A percentile compares a stretch with the other conserved stretches of the same genome.
Evolutionary conservation across 176 grass and related monocot genomes (phyloP).

Genomic region (Bromus sterilis): DNA sequence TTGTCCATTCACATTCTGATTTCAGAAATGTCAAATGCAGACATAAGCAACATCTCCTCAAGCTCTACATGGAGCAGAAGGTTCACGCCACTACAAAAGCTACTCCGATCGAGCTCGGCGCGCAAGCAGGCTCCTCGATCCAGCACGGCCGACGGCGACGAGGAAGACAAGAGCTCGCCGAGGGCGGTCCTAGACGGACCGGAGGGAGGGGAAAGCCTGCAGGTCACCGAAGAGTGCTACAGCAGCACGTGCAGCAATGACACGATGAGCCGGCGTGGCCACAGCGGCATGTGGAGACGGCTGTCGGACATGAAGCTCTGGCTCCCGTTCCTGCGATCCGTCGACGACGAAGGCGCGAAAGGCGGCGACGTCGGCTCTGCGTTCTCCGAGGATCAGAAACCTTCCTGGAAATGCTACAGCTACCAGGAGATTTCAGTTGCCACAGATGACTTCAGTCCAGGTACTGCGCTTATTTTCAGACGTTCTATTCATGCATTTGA

Average conservation of each 20-base stretch:
- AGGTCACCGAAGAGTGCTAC: conserved; percentile 50
- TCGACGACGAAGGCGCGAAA: conserved; percentile 34
- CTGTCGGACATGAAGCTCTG: conserved; percentile 62
- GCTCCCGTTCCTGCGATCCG: conserved; percentile 52
- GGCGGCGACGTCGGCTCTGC: conserved; percentile 32
- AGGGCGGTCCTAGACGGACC: conserved; percentile 63
- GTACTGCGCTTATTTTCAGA: conserved; percentile 3
- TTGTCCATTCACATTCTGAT: background rate
- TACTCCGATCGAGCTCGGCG: conserved; percentile 57
- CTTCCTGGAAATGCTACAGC: conserved; percentile 73
- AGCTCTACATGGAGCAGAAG: conserved; percentile 65
- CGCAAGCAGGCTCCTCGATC: conserved; percentile 36
- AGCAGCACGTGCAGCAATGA: conserved; percentile 56
- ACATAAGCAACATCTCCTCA: conserved; percentile 33
- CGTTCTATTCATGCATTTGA: background rate
- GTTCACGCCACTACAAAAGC: conserved; percentile 52
- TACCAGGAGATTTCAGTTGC: conserved; percentile 66
- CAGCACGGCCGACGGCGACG: background rate
- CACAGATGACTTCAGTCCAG: conserved; percentile 71
- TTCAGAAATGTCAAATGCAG: conserved; percentile 24
- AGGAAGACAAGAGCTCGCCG: conserved; percentile 68
- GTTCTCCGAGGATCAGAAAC: conserved; percentile 53
- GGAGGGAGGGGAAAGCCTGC: conserved; percentile 24
- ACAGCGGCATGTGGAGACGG: conserved; percentile 58
- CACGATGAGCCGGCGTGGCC: conserved; percentile 21